Conservation (phyloP, 2,329 filamentous ascomycete species). For the Fusarium mexicanum region DNA sequence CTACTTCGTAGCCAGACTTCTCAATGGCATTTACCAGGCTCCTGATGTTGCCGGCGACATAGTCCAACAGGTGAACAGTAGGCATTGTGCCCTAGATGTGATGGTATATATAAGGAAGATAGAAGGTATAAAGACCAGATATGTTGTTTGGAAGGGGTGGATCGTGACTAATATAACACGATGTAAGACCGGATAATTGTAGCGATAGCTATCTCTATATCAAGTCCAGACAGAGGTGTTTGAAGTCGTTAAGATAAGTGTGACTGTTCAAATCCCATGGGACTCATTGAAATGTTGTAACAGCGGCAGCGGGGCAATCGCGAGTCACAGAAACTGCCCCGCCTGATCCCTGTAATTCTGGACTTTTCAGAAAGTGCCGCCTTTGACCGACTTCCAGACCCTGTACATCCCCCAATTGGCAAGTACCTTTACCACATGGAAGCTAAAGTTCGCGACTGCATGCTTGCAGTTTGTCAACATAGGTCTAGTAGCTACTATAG, state of each 20-base stretch:
- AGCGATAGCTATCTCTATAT: conserved; percentile 29
- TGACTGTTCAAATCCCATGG: conserved; percentile 28
- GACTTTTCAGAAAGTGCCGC: conserved; percentile 37
- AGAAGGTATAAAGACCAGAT: conserved; percentile 1
- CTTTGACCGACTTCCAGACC: conserved; percentile 40
- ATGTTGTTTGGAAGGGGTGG: neutral
- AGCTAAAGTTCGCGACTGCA: conserved; percentile 9
- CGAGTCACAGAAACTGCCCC: conserved; percentile 36
- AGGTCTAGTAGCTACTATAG: neutral
- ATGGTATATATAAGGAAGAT: conserved; percentile 14
- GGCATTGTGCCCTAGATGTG: conserved; percentile 65
- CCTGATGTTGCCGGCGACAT: conserved; percentile 95
- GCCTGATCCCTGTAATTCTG: conserved; percentile 40
- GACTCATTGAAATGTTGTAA: conserved; percentile 23
- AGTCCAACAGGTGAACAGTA: conserved; percentile 82
- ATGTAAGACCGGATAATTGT: neutral
- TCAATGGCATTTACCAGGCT: conserved; percentile 98
- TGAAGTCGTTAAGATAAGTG: conserved; percentile 18
- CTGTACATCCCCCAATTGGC: conserved; percentile 15
- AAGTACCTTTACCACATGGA: conserved; percentile 16
- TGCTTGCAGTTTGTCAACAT: conserved; percentile 3
- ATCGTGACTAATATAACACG: neutral
- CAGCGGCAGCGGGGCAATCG: conserved; percentile 41
- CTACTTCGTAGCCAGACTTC: conserved; percentile 90
- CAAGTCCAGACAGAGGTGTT: conserved; percentile 1